Conservation (phyloP, 2,329 filamentous ascomycete species). For the Curvularia verruculosa region DNA sequence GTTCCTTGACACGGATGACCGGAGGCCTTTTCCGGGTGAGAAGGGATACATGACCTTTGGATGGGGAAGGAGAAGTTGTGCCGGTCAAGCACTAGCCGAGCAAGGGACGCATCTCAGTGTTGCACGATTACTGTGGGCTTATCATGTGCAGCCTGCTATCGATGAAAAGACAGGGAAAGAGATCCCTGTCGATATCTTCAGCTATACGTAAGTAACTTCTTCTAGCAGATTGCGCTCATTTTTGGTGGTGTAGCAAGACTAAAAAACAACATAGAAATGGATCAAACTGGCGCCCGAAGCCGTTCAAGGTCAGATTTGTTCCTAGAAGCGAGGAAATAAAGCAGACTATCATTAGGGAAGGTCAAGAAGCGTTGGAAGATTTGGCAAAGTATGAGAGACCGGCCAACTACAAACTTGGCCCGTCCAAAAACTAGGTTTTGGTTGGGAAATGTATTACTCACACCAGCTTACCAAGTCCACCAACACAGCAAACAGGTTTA, state of each 20-base stretch:
- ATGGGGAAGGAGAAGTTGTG: constrained; percentile 62
- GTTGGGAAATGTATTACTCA: not conserved
- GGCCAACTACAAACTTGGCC: not conserved
- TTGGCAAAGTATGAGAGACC: not conserved
- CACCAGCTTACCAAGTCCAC: too few relatives aligned
- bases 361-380: not conserved
- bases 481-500: too few relatives aligned
- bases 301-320: constrained; percentile 2
- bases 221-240: not conserved
- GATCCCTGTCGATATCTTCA: constrained; percentile 60
- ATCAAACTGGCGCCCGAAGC: constrained; percentile 5
- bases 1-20: constrained; percentile 29
- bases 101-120: constrained; percentile 65
- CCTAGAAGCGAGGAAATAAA: constrained; percentile 6
- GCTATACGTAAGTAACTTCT: not conserved
- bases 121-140: constrained; percentile 63
- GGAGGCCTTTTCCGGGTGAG: constrained; percentile 44
- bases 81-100: constrained; percentile 64
- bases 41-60: constrained; percentile 63
- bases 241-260: not conserved
- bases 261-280: not conserved
- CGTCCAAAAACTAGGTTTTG: not conserved
- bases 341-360: not conserved
- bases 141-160: constrained; percentile 54
- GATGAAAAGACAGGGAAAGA: constrained; percentile 51